These are phyloP conservation scores for Tardiomyces depauwii DNA, from an alignment of 1,139 yeast genomes.

Conservation along the genomic window DNA sequence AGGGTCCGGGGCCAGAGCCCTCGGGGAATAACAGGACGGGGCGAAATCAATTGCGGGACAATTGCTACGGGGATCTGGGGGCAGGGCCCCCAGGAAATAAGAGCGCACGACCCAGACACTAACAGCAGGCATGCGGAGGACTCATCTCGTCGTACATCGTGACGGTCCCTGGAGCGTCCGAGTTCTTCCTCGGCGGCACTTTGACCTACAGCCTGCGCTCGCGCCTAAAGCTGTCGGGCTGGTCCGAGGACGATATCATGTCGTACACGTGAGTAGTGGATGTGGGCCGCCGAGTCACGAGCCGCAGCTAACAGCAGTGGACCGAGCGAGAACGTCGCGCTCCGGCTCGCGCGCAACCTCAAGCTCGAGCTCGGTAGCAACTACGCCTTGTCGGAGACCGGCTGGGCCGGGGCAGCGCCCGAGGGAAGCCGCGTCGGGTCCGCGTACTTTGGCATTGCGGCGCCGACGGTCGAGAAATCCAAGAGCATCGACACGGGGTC, in stretches of 20 bases:
- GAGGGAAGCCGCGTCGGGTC: constrained; percentile 38
- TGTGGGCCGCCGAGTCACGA: not conserved
- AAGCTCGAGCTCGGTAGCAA: constrained; percentile 75
- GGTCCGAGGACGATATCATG: constrained; percentile 59
- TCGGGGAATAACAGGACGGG: too few relatives aligned
- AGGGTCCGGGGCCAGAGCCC: too few relatives aligned
- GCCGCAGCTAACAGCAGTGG: constrained; percentile 30
- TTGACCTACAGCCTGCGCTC: constrained; percentile 68
- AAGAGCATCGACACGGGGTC: constrained; percentile 36
- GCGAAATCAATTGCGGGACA: not conserved
- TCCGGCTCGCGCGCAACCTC: constrained; percentile 65
- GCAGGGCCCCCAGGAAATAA: too few relatives aligned
- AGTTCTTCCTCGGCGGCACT: constrained; percentile 76
- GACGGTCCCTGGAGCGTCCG: constrained; percentile 75
- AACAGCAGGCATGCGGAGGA: constrained; percentile 64
- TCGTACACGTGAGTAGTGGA: constrained; percentile 37
- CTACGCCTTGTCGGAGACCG: constrained; percentile 73
- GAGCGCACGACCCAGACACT: not conserved
- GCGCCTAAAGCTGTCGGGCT: constrained; percentile 63
- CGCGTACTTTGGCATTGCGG: constrained; percentile 60
- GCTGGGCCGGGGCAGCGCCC: constrained; percentile 59
- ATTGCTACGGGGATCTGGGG: too few relatives aligned
- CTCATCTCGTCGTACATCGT: constrained; percentile 69
- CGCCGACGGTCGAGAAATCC: constrained; percentile 51
- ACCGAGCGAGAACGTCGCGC: constrained; percentile 67